A percentile compares a stretch with the other conserved stretches of the same genome.
phyloP scores from a whole-genome alignment of 306 rosid genomes.

The Pterocarpus macrocarpus region DNA sequence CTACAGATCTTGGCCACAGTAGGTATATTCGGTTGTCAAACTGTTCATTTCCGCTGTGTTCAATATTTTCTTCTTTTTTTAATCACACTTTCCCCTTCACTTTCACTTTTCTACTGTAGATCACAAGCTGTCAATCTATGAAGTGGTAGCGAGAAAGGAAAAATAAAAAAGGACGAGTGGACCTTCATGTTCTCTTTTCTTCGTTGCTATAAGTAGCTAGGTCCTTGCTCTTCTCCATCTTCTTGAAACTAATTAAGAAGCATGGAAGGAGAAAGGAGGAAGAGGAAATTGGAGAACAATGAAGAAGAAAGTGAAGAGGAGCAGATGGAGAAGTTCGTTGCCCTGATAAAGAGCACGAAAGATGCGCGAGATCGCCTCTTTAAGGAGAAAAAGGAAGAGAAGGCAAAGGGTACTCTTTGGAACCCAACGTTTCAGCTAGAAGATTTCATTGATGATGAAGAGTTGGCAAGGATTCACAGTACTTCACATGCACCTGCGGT shows the following conservation, averaged over 20 bases:
- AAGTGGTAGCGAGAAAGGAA: neutral
- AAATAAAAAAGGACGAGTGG: neutral
- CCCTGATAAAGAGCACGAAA: conserved; percentile 67
- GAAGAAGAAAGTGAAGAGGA: conserved; percentile 57
- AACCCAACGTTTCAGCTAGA: conserved; percentile 68
- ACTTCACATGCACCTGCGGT: neutral
- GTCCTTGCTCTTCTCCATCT: neutral
- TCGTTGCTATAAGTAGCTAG: neutral
- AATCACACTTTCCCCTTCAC: neutral
- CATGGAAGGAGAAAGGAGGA: conserved; percentile 65
- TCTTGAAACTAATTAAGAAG: neutral
- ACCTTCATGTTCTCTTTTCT: neutral
- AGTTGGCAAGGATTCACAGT: neutral
- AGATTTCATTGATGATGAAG: conserved; percentile 61
- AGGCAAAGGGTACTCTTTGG: conserved; percentile 55
- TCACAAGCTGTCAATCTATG: neutral
- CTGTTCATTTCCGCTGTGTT: neutral
- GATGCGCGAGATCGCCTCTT: conserved; percentile 51
- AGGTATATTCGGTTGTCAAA: neutral
- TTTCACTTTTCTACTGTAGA: neutral
- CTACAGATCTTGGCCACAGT: neutral
- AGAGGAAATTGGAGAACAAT: conserved; percentile 56
- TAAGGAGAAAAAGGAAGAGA: conserved; percentile 40
- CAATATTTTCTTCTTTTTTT: too few species aligned
- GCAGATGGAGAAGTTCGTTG: conserved; percentile 70